A percentile compares a stretch with the other conserved stretches of the same genome.
These are phyloP conservation scores for Pseudisothecium myosuroides DNA, from an alignment of 225 moss, liverwort and hornwort species.

Conservation along the genomic window DNA sequence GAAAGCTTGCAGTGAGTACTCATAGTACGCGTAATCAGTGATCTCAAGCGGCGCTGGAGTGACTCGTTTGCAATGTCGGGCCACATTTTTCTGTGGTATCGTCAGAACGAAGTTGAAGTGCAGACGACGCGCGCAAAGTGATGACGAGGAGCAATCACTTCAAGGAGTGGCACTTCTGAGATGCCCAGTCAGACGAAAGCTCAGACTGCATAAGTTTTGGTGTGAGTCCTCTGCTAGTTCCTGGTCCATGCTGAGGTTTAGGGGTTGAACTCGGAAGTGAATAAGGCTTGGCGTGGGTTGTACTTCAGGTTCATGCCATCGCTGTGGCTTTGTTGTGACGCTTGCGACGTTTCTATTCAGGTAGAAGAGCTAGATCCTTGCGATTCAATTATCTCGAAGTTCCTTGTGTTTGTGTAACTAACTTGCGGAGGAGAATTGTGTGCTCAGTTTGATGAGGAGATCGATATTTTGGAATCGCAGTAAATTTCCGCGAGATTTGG, in stretches of 20 bases:
- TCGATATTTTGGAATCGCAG: neutral
- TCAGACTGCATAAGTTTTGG: neutral
- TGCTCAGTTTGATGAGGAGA: neutral
- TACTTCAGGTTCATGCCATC: neutral
- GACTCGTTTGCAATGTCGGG: neutral
- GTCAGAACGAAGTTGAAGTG: neutral
- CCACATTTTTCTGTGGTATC: neutral
- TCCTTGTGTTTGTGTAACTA: neutral
- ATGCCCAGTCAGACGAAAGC: neutral
- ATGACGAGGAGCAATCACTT: neutral
- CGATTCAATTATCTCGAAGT: neutral
- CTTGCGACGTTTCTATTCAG: neutral
- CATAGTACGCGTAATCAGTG: neutral
- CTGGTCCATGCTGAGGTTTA: neutral
- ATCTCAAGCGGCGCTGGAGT: neutral
- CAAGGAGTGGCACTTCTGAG: neutral
- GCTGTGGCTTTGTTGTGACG: neutral
- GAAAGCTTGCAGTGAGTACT: neutral
- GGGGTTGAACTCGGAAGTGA: neutral
- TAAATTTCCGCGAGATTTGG: neutral
- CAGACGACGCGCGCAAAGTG: neutral
- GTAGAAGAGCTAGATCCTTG: neutral
- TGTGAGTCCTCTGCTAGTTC: neutral
- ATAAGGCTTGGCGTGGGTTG: neutral
- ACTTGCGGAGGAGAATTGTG: neutral